Conservation (phyloP, 441 rosid genomes). For the Isatis lusitanica region DNA sequence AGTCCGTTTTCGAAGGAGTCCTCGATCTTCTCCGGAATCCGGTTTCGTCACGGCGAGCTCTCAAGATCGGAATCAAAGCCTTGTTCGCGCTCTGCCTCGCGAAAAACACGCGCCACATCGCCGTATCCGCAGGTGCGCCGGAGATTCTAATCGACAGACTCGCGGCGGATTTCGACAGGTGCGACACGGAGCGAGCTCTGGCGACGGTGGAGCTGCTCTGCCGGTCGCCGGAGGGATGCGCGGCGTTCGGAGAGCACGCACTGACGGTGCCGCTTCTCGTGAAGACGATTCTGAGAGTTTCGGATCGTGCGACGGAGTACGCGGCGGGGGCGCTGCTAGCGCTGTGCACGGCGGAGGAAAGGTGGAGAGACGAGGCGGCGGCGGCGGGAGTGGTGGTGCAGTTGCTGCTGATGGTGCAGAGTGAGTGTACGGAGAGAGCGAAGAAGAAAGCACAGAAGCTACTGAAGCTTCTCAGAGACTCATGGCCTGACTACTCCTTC, state of each 20-base stretch:
- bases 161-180: constrained; percentile 68
- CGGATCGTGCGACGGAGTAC: constrained; percentile 88
- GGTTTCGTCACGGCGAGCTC: constrained; percentile 50
- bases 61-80: constrained; percentile 67
- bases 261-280: constrained; percentile 76
- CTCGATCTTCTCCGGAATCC: constrained; percentile 50
- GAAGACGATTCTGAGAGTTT: constrained; percentile 67
- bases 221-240: constrained; percentile 62
- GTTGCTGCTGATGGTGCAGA: constrained; percentile 78
- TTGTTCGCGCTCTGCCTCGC: constrained; percentile 68
- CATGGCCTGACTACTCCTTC: constrained; percentile 76
- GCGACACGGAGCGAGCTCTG: constrained; percentile 79
- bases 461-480: constrained; percentile 71
- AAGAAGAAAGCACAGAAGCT: constrained; percentile 87
- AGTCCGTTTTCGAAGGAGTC: constrained; percentile 68
- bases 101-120: constrained; percentile 68
- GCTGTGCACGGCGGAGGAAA: constrained; percentile 67
- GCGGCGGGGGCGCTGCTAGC: constrained; percentile 87
- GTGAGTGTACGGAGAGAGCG: constrained; percentile 89
- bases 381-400: constrained; percentile 75
- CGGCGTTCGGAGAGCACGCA: constrained; percentile 65
- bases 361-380: constrained; percentile 71
- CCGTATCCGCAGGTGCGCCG: constrained; percentile 69
- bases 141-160: constrained; percentile 63
- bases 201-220: constrained; percentile 83